Evolutionary conservation across 73 alveolate genomes (phyloP), one percentile per base, ranked within the genome.

Genomic region (Strombidium stylifer): DNA sequence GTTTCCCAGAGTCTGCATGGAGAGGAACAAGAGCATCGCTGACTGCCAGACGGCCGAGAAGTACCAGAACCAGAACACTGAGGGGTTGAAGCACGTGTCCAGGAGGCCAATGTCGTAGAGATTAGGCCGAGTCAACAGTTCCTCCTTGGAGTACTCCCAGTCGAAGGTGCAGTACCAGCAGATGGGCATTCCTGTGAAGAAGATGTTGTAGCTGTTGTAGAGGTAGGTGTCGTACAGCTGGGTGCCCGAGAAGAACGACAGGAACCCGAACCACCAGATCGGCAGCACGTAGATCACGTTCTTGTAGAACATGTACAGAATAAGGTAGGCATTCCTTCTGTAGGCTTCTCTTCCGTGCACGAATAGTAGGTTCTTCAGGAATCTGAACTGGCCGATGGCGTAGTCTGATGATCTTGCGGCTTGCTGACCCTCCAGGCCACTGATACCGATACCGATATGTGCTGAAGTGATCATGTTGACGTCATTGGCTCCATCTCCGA

Each of bases 401-500:
- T 84, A 92, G 81, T 92, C 98, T 21, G 90, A 53, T 45, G 89
- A 85, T 77, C 94, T 80, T 3, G 98, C 96, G 0, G 98, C 98
- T 61, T 92, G 93, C 84, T 81, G 69, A 1, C 99, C 99, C 80
- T 94, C 99, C 0, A 92, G 83, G 0, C 99, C 99, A 40, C 84
- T 75, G 28, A 94, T 90, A 0, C 98, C 99, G 27, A 94, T 56
- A 15, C 99, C 99, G 0, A 94, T 89, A 78, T 85, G 87, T 10
- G 99, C 99, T 5, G 96, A 71, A 12, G 97, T 92, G 32, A 94
- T 94, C 99, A 94, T 94, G 73, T 91, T 92, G 23, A 93, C 99
- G 70, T 93, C 99, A 81, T 93, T 93, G 15, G 99, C 99, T 31
- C 99, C 99, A 84, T 93, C 99, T 1, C 99, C 99, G 3, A 93